These are phyloP conservation scores for Leishmania tarentolae DNA, from an alignment of 208 protist species.

Conservation along the genomic window DNA sequence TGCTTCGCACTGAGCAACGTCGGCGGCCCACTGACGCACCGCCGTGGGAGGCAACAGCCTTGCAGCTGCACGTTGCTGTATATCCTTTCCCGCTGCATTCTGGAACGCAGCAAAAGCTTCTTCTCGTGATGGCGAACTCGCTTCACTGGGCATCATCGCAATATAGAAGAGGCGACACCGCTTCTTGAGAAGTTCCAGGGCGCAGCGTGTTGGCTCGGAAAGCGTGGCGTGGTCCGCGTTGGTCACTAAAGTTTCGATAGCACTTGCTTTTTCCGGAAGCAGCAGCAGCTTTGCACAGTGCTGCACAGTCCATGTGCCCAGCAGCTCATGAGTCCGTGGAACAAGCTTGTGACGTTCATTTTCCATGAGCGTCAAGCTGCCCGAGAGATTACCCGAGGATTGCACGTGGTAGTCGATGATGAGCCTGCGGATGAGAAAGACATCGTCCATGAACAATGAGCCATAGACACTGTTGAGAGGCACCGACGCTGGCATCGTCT, in stretches of 20 bases:
- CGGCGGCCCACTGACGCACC: conserved; percentile 3
- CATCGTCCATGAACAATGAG: conserved; percentile 6
- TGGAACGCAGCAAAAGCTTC: background rate
- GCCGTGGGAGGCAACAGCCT: background rate
- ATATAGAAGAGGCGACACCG: conserved; percentile 1
- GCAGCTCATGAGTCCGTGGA: background rate
- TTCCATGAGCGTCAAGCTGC: background rate
- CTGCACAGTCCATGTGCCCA: conserved; percentile 6
- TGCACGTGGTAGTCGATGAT: conserved; percentile 2
- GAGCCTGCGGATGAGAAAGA: conserved; percentile 6
- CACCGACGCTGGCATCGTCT: background rate
- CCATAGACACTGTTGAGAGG: background rate
- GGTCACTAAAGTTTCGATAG: background rate
- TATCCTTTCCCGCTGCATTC: background rate
- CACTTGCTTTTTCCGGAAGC: background rate
- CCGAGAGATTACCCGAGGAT: background rate
- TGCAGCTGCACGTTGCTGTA: background rate
- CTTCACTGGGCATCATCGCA: background rate
- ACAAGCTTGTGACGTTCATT: background rate
- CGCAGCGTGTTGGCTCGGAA: conserved; percentile 4
- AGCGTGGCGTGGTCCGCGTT: background rate
- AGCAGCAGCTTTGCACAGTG: conserved; percentile 2
- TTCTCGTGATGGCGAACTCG: background rate
- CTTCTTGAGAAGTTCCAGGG: background rate
- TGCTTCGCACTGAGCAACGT: conserved; percentile 10